These are phyloP conservation scores for Emericellopsis cladophorae DNA, from an alignment of 2,329 filamentous ascomycete species.

Conservation along the genomic window DNA sequence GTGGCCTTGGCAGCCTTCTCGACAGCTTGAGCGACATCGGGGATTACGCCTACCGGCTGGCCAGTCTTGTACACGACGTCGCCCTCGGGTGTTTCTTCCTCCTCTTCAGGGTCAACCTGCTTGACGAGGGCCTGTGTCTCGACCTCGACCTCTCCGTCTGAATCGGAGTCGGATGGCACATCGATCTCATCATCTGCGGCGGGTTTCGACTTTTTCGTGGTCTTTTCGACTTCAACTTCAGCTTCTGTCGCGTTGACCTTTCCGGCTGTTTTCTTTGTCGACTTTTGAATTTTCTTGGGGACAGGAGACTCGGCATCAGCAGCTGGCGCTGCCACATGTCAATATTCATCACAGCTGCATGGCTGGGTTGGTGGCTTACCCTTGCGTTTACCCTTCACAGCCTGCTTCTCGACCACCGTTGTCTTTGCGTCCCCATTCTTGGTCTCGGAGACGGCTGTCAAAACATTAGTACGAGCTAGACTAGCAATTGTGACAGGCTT, in stretches of 20 bases:
- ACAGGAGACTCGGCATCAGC: slow-evolving; percentile 21
- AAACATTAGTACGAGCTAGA: no score
- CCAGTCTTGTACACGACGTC: slow-evolving; percentile 28
- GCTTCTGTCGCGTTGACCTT: slow-evolving; percentile 13
- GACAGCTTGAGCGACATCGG: slow-evolving; percentile 30
- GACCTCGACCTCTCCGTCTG: slow-evolving; percentile 26
- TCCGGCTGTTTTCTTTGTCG: slow-evolving; percentile 14
- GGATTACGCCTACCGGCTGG: slow-evolving; percentile 37
- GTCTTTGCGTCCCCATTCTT: slow-evolving; percentile 15
- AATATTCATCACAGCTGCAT: not conserved
- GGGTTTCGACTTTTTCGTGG: slow-evolving; percentile 12
- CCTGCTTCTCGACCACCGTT: slow-evolving; percentile 20
- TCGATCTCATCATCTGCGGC: slow-evolving; percentile 13
- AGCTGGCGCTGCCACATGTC: slow-evolving; percentile 6
- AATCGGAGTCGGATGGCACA: slow-evolving; percentile 16
- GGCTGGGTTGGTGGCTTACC: slow-evolving; percentile 7
- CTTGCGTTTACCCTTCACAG: slow-evolving; percentile 21
- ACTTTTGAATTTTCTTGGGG: slow-evolving; percentile 25
- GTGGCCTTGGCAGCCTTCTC: slow-evolving; percentile 25
- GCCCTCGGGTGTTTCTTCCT: slow-evolving; percentile 18
- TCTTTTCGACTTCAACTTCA: slow-evolving; percentile 9
- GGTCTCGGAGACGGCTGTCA: slow-evolving; percentile 12
- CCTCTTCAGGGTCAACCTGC: slow-evolving; percentile 30
- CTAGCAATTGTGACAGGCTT: not conserved
- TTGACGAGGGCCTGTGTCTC: slow-evolving; percentile 29